A percentile compares a stretch with the other conserved stretches of the same genome.
phyloP scores from a whole-genome alignment of 306 rosid species.

The Cyclanthera cordifolia region DNA sequence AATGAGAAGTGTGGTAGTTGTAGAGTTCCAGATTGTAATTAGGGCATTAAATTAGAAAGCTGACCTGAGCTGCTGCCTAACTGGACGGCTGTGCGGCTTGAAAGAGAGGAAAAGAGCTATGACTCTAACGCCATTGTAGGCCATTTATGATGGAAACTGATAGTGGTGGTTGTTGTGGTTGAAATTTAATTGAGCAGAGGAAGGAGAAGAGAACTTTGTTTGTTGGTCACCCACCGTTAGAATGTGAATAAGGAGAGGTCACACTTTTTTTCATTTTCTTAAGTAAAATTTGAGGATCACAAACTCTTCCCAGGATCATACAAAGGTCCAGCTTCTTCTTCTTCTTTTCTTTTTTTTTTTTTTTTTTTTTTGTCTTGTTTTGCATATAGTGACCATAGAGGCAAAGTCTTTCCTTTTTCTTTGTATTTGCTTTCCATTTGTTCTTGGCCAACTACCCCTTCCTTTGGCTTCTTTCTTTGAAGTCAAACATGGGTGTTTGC shows the following conservation, averaged over 20 bases:
- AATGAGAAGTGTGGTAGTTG: neutral
- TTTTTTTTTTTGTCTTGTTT: too few relatives aligned
- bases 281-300: too few relatives aligned
- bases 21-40: neutral
- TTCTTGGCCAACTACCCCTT: too few relatives aligned
- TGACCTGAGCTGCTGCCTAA: constrained; percentile 1
- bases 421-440: too few relatives aligned
- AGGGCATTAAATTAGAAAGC: neutral
- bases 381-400: too few relatives aligned
- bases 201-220: neutral
- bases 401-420: too few relatives aligned
- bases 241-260: neutral
- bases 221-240: neutral
- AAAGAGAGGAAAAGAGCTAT: neutral
- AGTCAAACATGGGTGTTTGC: too few relatives aligned
- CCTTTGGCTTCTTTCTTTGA: too few relatives aligned
- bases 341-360: too few relatives aligned
- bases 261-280: neutral
- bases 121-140: neutral
- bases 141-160: neutral
- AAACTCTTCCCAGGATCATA: too few relatives aligned
- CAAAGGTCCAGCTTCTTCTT: too few relatives aligned
- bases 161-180: neutral
- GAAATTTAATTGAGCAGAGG: neutral
- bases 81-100: neutral